Conservation (phyloP, 2,329 filamentous ascomycete species). For the Dactylellina parvicollis region DNA sequence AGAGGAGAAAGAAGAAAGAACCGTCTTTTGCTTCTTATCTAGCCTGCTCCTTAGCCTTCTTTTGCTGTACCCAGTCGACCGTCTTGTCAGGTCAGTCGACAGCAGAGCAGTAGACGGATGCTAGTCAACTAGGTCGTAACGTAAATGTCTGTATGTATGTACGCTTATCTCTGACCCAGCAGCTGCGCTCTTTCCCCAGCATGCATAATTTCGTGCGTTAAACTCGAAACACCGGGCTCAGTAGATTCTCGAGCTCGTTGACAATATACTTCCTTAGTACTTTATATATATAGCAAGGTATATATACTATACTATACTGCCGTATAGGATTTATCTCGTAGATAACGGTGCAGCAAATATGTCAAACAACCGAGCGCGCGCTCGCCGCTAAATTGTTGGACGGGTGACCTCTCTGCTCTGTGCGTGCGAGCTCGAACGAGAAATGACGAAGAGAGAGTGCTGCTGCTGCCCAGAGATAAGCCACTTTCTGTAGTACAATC, state of each 20-base stretch:
- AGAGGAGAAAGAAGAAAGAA: no score
- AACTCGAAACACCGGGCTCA: neutral
- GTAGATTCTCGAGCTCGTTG: constrained; percentile 8
- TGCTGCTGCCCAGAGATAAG: constrained; percentile 31
- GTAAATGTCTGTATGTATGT: constrained; percentile 1
- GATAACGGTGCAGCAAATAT: constrained; percentile 13
- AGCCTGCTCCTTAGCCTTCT: no score
- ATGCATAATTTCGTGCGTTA: constrained; percentile 26
- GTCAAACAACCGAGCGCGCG: neutral
- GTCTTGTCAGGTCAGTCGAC: no score
- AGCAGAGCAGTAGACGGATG: no score
- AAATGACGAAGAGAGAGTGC: no score
- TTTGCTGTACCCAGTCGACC: no score
- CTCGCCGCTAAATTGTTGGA: neutral
- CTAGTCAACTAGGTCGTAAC: no score
- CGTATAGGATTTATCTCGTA: no score
- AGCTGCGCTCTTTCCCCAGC: constrained; percentile 24
- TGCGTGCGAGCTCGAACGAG: no score
- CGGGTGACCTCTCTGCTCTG: no score
- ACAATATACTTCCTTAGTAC: no score
- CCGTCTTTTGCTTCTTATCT: no score
- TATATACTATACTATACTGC: neutral
- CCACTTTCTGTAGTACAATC: neutral
- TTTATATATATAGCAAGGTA: neutral
- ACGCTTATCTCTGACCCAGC: constrained; percentile 46